Evolutionary conservation across 1,139 yeast species (phyloP).

Genomic region (Candida sp.): DNA sequence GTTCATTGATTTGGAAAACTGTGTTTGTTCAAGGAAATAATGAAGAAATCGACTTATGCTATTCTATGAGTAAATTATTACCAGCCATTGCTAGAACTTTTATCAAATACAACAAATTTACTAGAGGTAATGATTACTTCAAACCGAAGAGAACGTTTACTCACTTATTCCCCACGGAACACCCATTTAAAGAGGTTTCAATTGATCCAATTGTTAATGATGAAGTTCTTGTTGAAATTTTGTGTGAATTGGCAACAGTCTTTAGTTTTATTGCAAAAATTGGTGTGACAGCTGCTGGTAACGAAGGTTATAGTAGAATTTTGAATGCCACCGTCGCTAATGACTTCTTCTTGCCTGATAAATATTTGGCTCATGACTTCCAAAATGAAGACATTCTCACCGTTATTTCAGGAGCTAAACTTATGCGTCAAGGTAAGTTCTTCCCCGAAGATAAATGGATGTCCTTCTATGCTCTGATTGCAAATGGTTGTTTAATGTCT

Average conservation of each 20-base stretch:
- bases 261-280: conserved; percentile 56
- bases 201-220: conserved; percentile 76
- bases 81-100: conserved; percentile 53
- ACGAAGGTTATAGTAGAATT: conserved; percentile 36
- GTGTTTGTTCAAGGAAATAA: conserved; percentile 19
- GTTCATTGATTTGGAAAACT: conserved; percentile 35
- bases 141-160: conserved; percentile 64
- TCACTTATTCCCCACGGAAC: conserved; percentile 61
- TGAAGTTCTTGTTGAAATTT: conserved; percentile 66
- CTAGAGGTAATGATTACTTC: conserved; percentile 50
- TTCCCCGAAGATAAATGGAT: conserved; percentile 71
- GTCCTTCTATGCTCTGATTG: conserved; percentile 59
- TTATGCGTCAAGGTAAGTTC: conserved; percentile 54
- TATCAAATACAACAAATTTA: conserved; percentile 49
- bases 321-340: conserved; percentile 21
- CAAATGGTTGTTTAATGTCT: conserved; percentile 56
- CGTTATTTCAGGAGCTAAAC: conserved; percentile 51
- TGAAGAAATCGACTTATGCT: conserved; percentile 28
- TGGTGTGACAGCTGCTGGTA: conserved; percentile 45
- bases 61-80: conserved; percentile 47
- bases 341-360: conserved; percentile 31
- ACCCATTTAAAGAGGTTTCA: conserved; percentile 64
- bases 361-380: conserved; percentile 32
- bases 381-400: conserved; percentile 43
- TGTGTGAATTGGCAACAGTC: conserved; percentile 65